Base-by-base conservation (phyloP, 2,329 filamentous ascomycete genomes). In the Penicillium sp. region DNA sequence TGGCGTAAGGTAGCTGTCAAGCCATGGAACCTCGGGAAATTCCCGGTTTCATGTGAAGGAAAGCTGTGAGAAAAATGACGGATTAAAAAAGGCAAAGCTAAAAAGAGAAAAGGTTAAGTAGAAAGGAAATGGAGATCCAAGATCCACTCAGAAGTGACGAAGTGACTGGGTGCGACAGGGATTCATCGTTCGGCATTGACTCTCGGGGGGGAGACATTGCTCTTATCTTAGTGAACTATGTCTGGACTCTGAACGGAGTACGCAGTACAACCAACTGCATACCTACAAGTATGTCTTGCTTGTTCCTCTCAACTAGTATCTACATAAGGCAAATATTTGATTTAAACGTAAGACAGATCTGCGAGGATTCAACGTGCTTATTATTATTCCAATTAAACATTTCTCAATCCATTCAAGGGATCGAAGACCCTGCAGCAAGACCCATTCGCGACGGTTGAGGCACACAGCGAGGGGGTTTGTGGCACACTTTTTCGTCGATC, bases 31-130 rank as follows among this genome's bases (percentile, higher is more conserved):
- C 25, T 35, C 40, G 40, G 31, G 29, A 22, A 34, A 29, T 40
- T 42, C 34, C 44, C 27, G 49, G 49, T 34, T 55, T 58, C 53
- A 61, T 55, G 57, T 58, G 58, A 58, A 49, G 35, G 45, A 39
- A 27, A 39, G 33, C 25, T 14, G 7, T 22, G 5, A 22, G 5
- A 22, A 22, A 22, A 22, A 22, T n/a, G n/a, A n/a, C n/a, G n/a
- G n/a, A n/a, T 3, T 22, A 8, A 25, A 28, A 19, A 14, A 14
- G 28, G 31, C 22, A 35, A 31, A 18, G 12, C 3, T 8, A 18
- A 16, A n/a, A 13, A 6, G 14, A 28, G 31, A 31, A 45, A 46
- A 54, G 28, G 43, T 40, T 55, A 31, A 27, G 35, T 27, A 34
- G 47, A 38, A 10, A 39, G 13, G 28, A 12, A 19, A 51, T 46